A percentile compares a stretch with the other conserved stretches of the same genome.
Conservation (phyloP, 345 rosid species). For the Hibiscus trionum region DNA sequence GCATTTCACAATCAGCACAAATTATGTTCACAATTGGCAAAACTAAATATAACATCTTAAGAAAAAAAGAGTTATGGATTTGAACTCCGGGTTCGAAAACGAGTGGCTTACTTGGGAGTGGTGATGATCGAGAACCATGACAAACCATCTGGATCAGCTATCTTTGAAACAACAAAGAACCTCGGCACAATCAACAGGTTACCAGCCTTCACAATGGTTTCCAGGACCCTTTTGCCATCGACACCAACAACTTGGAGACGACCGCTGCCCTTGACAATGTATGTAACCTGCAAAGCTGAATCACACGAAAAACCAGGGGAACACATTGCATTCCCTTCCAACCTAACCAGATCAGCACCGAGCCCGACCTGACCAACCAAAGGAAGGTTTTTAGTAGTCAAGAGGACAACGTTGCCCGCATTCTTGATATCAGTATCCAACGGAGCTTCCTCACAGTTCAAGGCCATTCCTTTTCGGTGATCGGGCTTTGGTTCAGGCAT, state of each 20-base stretch:
- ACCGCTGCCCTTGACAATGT: constrained; percentile 68
- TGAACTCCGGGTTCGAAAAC: neutral
- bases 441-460: constrained; percentile 80
- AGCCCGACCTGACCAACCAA: constrained; percentile 77
- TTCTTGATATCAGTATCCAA: constrained; percentile 61
- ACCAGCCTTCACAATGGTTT: constrained; percentile 63
- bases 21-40: neutral
- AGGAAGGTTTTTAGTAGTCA: constrained; percentile 80
- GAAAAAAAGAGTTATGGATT: neutral
- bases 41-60: neutral
- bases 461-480: constrained; percentile 54
- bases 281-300: constrained; percentile 80
- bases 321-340: constrained; percentile 78
- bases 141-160: constrained; percentile 74
- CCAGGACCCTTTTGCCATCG: constrained; percentile 65
- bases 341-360: constrained; percentile 80
- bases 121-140: constrained; percentile 87
- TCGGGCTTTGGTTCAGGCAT: constrained; percentile 57
- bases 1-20: constrained; percentile 8
- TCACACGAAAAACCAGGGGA: constrained; percentile 96
- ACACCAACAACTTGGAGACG: constrained; percentile 73
- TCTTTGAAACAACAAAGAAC: constrained; percentile 81
- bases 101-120: constrained; percentile 61
- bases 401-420: constrained; percentile 77
- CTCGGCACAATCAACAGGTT: constrained; percentile 74